phyloP scores from a whole-genome alignment of 495 filamentous ascomycete species.

The Penicillium fimorum region DNA sequence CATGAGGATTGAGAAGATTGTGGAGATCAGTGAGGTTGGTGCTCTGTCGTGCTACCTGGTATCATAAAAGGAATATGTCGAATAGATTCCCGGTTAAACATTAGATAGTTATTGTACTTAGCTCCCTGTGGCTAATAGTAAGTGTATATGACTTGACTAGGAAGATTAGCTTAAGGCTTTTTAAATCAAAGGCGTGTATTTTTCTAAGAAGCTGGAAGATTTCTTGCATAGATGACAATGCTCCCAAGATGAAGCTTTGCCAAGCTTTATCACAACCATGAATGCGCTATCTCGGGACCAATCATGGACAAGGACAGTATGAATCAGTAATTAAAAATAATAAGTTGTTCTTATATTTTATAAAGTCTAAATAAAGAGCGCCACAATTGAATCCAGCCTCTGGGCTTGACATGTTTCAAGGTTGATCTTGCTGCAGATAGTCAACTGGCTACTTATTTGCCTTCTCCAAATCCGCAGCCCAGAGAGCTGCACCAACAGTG shows the following conservation, averaged over 20 bases:
- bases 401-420: background rate
- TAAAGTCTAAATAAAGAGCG: background rate
- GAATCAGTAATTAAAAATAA: background rate
- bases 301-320: too few species aligned
- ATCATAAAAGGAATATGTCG: background rate
- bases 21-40: background rate
- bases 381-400: background rate
- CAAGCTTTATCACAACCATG: background rate
- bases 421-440: background rate
- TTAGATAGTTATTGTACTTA: background rate
- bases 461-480: conserved; percentile 88
- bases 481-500: conserved; percentile 86
- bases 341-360: background rate
- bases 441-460: conserved; percentile 22
- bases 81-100: background rate
- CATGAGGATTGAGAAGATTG: background rate
- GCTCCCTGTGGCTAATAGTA: too few species aligned
- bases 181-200: too few species aligned
- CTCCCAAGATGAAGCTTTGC: background rate
- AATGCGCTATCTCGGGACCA: background rate
- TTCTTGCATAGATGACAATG: too few species aligned
- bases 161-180: too few species aligned
- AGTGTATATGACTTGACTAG: too few species aligned
- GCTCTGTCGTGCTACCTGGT: background rate
- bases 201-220: too few species aligned